These are phyloP conservation scores for Cyclotella kingstonii DNA, from an alignment of 108 stramenopile species.

Conservation along the genomic window DNA sequence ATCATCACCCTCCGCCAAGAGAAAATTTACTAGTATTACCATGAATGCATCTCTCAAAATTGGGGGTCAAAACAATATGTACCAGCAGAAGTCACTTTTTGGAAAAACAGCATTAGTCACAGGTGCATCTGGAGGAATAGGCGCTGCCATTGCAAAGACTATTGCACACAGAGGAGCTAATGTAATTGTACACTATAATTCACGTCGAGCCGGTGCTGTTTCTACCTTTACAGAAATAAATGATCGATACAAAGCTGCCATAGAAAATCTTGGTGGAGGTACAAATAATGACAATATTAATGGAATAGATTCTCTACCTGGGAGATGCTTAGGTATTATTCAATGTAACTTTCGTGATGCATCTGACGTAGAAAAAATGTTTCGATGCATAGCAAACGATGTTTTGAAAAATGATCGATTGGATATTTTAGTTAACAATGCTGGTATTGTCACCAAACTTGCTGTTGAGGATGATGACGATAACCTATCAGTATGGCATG, in stretches of 20 bases:
- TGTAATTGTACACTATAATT: conserved; percentile 61
- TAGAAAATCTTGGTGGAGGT: neutral
- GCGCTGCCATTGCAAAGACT: conserved; percentile 47
- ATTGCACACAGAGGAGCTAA: conserved; percentile 47
- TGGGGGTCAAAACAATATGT: too few species aligned
- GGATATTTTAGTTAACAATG: conserved; percentile 69
- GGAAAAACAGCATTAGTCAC: conserved; percentile 58
- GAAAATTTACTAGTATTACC: too few species aligned
- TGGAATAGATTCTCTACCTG: conserved; percentile 12
- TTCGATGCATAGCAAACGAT: conserved; percentile 13
- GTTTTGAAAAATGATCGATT: conserved; percentile 24
- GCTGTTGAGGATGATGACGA: conserved; percentile 61
- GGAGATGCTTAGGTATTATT: conserved; percentile 49
- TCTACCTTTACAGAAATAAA: conserved; percentile 22
- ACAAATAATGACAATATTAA: neutral
- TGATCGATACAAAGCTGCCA: conserved; percentile 13
- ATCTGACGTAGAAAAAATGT: conserved; percentile 30
- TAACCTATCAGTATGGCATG: conserved; percentile 48
- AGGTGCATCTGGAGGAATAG: conserved; percentile 64
- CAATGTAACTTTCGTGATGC: conserved; percentile 59
- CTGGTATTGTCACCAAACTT: conserved; percentile 63
- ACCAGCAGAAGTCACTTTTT: neutral
- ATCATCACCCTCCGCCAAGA: too few species aligned
- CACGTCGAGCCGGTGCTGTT: conserved; percentile 44
- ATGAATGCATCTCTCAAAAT: too few species aligned